A percentile compares a stretch with the other conserved stretches of the same genome.
Conservation (phyloP, 2,329 filamentous ascomycete species). For the Diaporthe citri region DNA sequence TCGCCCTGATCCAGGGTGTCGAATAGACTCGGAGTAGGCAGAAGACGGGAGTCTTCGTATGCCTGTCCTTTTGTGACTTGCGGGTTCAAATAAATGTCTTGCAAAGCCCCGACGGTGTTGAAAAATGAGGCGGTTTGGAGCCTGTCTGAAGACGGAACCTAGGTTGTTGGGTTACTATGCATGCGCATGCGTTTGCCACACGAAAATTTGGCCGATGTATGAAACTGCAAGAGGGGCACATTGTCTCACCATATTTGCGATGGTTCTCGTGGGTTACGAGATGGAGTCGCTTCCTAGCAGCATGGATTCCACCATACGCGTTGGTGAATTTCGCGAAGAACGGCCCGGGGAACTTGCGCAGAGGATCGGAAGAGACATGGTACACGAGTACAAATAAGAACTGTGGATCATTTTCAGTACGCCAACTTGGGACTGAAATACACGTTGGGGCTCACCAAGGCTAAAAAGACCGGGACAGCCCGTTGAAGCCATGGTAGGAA, state of each 20-base stretch:
- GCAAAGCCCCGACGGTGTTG: slow-evolving; percentile 7
- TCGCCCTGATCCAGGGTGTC: slow-evolving; percentile 32
- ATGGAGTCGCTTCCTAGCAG: background rate
- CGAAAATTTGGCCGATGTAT: no score
- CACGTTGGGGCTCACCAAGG: no score
- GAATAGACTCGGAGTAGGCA: slow-evolving; percentile 15
- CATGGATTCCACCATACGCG: slow-evolving; percentile 1
- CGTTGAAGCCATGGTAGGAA: no score
- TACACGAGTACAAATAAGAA: no score
- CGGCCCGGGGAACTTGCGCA: background rate
- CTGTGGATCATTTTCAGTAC: no score
- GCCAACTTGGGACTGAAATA: no score
- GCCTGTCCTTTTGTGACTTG: slow-evolving; percentile 28
- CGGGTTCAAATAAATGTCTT: slow-evolving; percentile 4
- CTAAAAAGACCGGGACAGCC: no score
- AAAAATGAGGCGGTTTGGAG: slow-evolving; percentile 28
- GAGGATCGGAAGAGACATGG: no score
- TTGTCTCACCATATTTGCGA: slow-evolving; percentile 16
- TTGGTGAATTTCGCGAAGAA: slow-evolving; percentile 24
- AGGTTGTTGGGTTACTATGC: background rate
- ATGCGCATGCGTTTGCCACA: no score
- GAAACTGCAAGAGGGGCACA: no score
- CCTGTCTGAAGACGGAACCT: slow-evolving; percentile 17
- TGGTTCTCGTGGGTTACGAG: slow-evolving; percentile 16
- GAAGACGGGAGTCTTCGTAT: slow-evolving; percentile 25